Evolutionary conservation across 768 basidiomycete species (phyloP), one percentile per base, ranked within the genome.

Genomic region (Mycena vitilis): DNA sequence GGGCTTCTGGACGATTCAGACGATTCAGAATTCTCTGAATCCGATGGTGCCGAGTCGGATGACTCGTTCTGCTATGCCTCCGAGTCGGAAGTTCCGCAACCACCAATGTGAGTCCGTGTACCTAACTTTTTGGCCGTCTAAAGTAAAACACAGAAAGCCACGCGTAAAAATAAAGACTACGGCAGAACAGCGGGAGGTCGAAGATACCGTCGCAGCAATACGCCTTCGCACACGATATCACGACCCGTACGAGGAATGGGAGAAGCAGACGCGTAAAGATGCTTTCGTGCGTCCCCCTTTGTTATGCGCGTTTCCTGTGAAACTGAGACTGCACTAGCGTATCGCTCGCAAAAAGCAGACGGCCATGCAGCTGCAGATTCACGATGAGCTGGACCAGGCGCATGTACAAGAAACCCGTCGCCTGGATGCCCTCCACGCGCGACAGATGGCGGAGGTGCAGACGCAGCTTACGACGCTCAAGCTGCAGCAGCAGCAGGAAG

Each of bases 191-290:
- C 81, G 80, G 51, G 73, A 82, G 25, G 78, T 85, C 45, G 84
- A 86, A 44, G 87, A 87, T 25, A 85, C 86, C 2, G 75, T 87
- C 25, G 83, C 86, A 16, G 81, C 86, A 25, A 87, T 88, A 71
- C 82, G 86, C 37, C 78, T 85, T 38, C 82, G 85, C 38, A 82
- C 84, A 22, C 82, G 83, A 58, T 82, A 87, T 80, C 79, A 83
- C 68, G 86, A 88, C 69, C 85, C 85, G 64, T 88, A 87, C 67
- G 86, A 87, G 76, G 85, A 87, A 73, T 88, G 87, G 87, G 83
- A 87, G 76, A 81, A 82, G 64, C 78, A 83, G 67, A 84, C 84
- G 65, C 80, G 85, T 53, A 82, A 81, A 74, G 85, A 87, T 73
- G 83, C 87, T 30, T 84, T 86, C 68, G 86, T 87, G 74, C 66